Evolutionary conservation across 164 flowering plant species (phyloP), one percentile per base, ranked within the genome.

Genomic region (Annona cherimola): DNA sequence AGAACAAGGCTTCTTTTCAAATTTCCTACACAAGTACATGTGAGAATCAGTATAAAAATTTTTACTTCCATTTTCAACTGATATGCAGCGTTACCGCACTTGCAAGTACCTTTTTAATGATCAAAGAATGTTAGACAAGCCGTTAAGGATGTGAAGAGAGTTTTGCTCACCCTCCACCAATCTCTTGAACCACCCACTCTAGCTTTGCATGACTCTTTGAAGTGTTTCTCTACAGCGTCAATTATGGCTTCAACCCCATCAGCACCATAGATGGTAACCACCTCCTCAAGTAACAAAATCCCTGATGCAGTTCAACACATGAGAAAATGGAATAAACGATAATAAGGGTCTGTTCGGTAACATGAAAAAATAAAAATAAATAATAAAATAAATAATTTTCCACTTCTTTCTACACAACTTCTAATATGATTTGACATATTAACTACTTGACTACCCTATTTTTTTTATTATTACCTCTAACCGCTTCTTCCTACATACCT

Each of bases 121-220:
- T 9, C 57, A 50, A 50, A 50, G 57, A 50, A 50, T 50, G 35
- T 1, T 14, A 1, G 46, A 35, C 42, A 8, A 1, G 5, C 39
- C 14, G 16, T 42, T 42, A 12, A 62, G 20, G 12, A 62, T 8
- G 5, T 61, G 6, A 61, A 16, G 63, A 18, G 18, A 20, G 41
- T 35, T 40, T 40, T 69, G 79, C 90, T 82, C 85, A 95, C 98
- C 75, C 90, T 89, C 99, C 99, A 96, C 99, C 98, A 93, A 68
- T 68, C 76, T 67, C 83, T 42, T 73, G 89, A 86, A 71, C 98
- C 95, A 72, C 86, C 46, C 77, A 78, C 84, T 75, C 88, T 93
- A 77, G 79, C 85, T 76, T 82, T 85, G 72, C 84, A 91, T 76
- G 97, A 96, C 77, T 96, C 97, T 60, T 39, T 69, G 65, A 86